Conservation (phyloP, 1,139 yeast genomes). For the Diutina catenulata region DNA sequence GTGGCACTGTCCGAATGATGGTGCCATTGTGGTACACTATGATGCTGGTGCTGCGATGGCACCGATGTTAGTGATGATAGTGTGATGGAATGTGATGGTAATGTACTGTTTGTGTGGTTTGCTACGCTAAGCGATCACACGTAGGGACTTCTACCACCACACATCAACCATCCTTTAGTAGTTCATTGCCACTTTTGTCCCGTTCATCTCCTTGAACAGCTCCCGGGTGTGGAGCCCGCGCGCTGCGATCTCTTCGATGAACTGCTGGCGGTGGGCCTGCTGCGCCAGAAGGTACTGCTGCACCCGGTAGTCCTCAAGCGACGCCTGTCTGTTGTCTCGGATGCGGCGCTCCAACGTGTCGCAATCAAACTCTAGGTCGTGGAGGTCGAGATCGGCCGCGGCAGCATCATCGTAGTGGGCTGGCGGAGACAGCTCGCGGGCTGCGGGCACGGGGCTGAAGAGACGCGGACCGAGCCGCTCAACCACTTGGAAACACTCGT, state of each 20-base stretch:
- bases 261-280: conserved; percentile 1
- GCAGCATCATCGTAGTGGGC: not conserved
- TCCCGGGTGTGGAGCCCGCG: no score
- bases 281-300: conserved; percentile 1
- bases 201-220: no score
- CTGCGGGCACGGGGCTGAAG: no score
- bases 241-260: not conserved
- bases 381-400: not conserved
- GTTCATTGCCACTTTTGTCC: not conserved
- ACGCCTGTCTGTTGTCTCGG: not conserved
- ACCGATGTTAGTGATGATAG: not conserved
- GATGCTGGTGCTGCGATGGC: not conserved
- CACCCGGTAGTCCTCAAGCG: not conserved
- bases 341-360: conserved; percentile 1
- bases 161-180: not conserved
- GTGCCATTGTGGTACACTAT: no score
- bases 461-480: not conserved
- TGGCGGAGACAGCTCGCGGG: no score
- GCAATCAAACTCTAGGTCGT: conserved; percentile 1
- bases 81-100: not conserved
- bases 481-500: not conserved
- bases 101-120: not conserved
- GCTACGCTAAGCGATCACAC: not conserved
- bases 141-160: not conserved
- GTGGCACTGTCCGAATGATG: no score